Evolutionary conservation across 495 filamentous ascomycete genomes (phyloP).

Genomic region (Cetradonia linearis): DNA sequence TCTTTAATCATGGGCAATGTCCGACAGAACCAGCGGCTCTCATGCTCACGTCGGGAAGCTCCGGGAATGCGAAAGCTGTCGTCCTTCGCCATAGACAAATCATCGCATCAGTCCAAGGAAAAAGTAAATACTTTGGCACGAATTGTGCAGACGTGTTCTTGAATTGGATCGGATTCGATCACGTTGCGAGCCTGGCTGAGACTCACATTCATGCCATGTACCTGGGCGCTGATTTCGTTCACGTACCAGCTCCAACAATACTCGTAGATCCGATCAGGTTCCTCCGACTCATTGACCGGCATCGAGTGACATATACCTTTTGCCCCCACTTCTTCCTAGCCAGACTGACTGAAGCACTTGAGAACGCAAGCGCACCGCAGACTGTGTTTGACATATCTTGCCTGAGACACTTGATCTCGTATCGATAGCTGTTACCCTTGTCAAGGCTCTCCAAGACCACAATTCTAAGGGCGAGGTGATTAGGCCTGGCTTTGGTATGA

Average conservation of each 20-base stretch:
- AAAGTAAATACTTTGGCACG: constrained; percentile 21
- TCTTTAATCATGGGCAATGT: too few species aligned
- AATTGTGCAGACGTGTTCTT: constrained; percentile 29
- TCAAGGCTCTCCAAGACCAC: neutral
- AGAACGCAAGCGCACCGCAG: too few species aligned
- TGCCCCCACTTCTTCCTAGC: neutral
- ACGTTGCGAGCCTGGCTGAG: constrained; percentile 44
- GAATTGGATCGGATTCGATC: constrained; percentile 45
- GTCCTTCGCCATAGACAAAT: constrained; percentile 37
- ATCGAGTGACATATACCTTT: constrained; percentile 37
- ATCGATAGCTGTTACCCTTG: too few species aligned
- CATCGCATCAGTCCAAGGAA: constrained; percentile 37
- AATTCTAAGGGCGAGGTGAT: neutral
- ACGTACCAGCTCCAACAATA: constrained; percentile 35
- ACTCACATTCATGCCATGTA: constrained; percentile 42
- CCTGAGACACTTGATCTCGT: too few species aligned
- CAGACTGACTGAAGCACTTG: too few species aligned
- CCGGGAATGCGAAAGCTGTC: constrained; percentile 46
- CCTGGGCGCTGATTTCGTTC: constrained; percentile 37
- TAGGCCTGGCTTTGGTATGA: constrained; percentile 1
- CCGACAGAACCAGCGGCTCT: constrained; percentile 25
- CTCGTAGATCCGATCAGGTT: constrained; percentile 34
- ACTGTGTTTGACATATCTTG: too few species aligned
- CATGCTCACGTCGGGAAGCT: constrained; percentile 51
- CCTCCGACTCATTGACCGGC: constrained; percentile 32